Percentiles rank a stretch among this genome's conserved stretches.
Conservation (phyloP, 306 rosid species). For the Heteromeles arbutifolia region DNA sequence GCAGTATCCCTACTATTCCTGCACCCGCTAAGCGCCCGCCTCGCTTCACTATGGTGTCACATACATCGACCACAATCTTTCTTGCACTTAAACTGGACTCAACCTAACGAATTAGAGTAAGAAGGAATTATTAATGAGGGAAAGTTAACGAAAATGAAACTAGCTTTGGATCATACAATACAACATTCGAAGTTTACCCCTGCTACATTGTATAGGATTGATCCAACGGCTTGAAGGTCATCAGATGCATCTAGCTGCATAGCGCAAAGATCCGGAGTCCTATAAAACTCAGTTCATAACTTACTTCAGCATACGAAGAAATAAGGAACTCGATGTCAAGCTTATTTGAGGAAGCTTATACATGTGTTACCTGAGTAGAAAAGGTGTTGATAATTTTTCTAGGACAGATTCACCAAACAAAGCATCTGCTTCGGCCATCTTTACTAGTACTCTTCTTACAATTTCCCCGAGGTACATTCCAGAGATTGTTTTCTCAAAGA, state of each 20-base stretch:
- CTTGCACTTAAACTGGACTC: conserved; percentile 56
- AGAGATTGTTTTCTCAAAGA: conserved; percentile 85
- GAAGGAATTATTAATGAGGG: background rate
- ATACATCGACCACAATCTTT: conserved; percentile 69
- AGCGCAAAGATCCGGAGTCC: conserved; percentile 77
- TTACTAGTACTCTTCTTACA: conserved; percentile 60
- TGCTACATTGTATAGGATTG: conserved; percentile 51
- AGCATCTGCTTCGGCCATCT: conserved; percentile 52
- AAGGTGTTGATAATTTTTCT: conserved; percentile 55
- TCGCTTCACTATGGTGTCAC: conserved; percentile 73
- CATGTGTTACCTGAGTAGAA: conserved; percentile 44
- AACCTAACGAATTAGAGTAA: conserved; percentile 33
- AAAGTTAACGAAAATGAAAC: background rate
- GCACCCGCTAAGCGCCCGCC: conserved; percentile 96
- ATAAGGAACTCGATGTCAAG: background rate
- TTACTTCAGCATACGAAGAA: background rate
- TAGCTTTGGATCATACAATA: background rate
- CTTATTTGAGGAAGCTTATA: background rate
- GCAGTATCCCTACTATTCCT: conserved; percentile 81
- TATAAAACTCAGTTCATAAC: conserved; percentile 17
- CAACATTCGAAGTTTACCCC: conserved; percentile 45
- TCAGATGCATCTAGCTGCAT: conserved; percentile 78
- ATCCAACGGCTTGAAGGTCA: conserved; percentile 66
- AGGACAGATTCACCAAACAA: conserved; percentile 60
- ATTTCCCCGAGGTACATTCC: conserved; percentile 98